phyloP scores from a whole-genome alignment of 305 asterid genomes.

The Fraxinus latifolia region DNA sequence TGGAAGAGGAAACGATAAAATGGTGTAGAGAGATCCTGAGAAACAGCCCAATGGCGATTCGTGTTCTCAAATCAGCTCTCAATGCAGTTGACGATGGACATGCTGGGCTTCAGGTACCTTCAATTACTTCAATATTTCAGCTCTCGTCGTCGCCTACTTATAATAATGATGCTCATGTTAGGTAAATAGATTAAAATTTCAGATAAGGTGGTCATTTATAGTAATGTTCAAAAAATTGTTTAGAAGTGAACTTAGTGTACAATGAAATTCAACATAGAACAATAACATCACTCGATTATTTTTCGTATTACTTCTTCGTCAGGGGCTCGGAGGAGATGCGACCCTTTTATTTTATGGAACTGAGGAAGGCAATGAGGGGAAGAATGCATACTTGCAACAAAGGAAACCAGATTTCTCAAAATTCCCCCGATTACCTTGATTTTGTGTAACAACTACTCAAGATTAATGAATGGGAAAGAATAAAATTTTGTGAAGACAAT shows the following conservation, averaged over 20 bases:
- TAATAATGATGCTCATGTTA: no score
- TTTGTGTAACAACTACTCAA: neutral
- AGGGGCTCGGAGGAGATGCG: slow-evolving; percentile 89
- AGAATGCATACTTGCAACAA: slow-evolving; percentile 57
- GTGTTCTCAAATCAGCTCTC: slow-evolving; percentile 78
- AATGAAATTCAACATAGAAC: neutral
- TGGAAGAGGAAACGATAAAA: slow-evolving; percentile 82
- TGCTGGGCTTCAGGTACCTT: slow-evolving; percentile 85
- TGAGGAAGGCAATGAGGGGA: slow-evolving; percentile 81
- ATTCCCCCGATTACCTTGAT: slow-evolving; percentile 72
- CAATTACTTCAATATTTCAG: neutral
- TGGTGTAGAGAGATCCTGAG: slow-evolving; percentile 90
- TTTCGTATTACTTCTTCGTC: neutral
- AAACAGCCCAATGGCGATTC: slow-evolving; percentile 83
- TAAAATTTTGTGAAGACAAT: slow-evolving; percentile 8
- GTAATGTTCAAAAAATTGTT: no score
- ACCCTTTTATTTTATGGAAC: slow-evolving; percentile 83
- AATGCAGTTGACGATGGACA: slow-evolving; percentile 94
- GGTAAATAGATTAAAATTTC: no score
- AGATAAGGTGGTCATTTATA: no score
- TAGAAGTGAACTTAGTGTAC: neutral
- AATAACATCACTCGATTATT: neutral
- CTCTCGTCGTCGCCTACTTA: neutral
- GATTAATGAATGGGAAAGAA: neutral
- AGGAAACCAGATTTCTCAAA: slow-evolving; percentile 77